Evolutionary conservation across 2,329 filamentous ascomycete species (phyloP).

Genomic region (Aureobasidium sp.): DNA sequence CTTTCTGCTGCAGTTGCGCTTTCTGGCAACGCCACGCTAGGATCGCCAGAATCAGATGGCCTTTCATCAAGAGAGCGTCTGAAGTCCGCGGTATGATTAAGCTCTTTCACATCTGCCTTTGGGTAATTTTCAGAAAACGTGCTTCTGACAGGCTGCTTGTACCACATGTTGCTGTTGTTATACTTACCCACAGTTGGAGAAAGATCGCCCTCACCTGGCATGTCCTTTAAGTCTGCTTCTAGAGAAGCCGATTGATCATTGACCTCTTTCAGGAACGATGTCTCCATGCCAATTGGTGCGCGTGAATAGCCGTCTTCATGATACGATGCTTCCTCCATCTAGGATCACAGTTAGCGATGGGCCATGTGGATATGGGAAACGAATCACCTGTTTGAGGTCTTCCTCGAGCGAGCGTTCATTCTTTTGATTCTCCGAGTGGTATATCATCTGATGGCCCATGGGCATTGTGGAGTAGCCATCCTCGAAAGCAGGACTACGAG

Average conservation of each 20-base stretch:
- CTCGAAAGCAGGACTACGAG: slow-evolving; percentile 13
- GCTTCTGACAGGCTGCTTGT: slow-evolving; percentile 26
- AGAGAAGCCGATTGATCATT: slow-evolving; percentile 17
- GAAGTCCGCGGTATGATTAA: not conserved
- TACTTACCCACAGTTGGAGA: slow-evolving; percentile 31
- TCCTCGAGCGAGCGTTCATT: slow-evolving; percentile 11
- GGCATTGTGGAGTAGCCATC: slow-evolving; percentile 19
- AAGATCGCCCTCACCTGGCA: slow-evolving; percentile 33
- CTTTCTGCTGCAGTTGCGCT: not conserved
- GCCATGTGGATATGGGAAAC: not conserved
- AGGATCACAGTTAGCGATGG: not conserved
- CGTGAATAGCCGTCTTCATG: slow-evolving; percentile 17
- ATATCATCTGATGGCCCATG: slow-evolving; percentile 20
- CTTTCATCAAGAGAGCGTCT: not conserved
- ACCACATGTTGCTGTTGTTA: slow-evolving; percentile 30
- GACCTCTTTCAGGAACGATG: slow-evolving; percentile 41
- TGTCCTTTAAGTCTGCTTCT: slow-evolving; percentile 15
- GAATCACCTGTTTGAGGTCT: slow-evolving; percentile 1
- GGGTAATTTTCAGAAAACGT: slow-evolving; percentile 17
- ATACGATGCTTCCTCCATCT: slow-evolving; percentile 8
- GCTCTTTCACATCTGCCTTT: slow-evolving; percentile 18
- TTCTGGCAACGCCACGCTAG: not conserved
- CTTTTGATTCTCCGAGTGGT: slow-evolving; percentile 15
- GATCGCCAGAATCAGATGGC: not conserved
- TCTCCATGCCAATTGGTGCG: slow-evolving; percentile 43